Percentiles rank a stretch among this genome's conserved stretches.
Conservation (phyloP, 805 yeast genomes). For the Candida hungchunana region DNA sequence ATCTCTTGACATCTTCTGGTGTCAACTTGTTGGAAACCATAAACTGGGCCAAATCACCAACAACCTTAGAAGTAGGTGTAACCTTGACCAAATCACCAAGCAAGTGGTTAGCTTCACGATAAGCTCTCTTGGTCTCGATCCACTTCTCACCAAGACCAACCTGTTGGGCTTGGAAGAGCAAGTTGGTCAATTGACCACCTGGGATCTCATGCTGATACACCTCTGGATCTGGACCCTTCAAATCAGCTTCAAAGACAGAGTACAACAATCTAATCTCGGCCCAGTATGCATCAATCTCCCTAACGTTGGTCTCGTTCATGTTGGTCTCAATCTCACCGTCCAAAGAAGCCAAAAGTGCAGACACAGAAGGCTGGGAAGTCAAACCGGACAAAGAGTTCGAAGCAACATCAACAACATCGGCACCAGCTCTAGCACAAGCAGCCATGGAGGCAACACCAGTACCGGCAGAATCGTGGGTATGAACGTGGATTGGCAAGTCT, state of each 20-base stretch:
- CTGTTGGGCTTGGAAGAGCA: conserved; percentile 98
- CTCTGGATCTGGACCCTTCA: conserved; percentile 99
- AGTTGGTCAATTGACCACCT: conserved; percentile 98
- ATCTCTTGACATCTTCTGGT: conserved; percentile 77
- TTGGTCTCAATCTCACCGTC: conserved; percentile 83
- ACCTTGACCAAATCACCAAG: conserved; percentile 98
- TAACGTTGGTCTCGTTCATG: conserved; percentile 58
- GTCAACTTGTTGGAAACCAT: conserved; percentile 94
- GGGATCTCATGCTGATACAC: conserved; percentile 98
- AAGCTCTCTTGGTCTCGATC: conserved; percentile 93
- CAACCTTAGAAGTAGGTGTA: conserved; percentile 99
- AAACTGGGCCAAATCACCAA: conserved; percentile 99
- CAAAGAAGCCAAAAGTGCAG: conserved; percentile 86
- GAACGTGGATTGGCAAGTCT: conserved; percentile 94
- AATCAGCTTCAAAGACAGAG: conserved; percentile 96
- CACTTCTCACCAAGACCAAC: conserved; percentile 96
- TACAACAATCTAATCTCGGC: conserved; percentile 96
- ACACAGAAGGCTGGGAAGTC: conserved; percentile 96
- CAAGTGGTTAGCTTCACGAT: conserved; percentile 83
- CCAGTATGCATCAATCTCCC: conserved; percentile 94
- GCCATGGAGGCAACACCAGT: conserved; percentile 97
- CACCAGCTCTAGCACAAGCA: conserved; percentile 93
- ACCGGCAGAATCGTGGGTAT: conserved; percentile 99
- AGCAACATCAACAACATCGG: conserved; percentile 97
- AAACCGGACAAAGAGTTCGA: conserved; percentile 96